phyloP scores from a whole-genome alignment of 2,329 filamentous ascomycete species.

The Sphaerulina vaccinii region DNA sequence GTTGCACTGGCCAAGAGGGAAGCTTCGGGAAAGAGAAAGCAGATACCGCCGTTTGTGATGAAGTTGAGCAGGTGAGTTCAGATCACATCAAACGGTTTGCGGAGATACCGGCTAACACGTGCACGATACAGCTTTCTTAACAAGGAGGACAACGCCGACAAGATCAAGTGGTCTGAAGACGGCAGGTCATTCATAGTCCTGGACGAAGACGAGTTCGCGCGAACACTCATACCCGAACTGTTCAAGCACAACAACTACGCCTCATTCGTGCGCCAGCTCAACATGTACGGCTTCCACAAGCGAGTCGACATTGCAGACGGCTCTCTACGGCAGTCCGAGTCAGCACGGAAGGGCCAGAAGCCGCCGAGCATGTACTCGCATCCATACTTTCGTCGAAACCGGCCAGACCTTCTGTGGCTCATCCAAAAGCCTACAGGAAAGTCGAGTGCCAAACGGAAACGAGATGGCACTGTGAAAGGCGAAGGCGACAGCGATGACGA shows the following conservation, averaged over 20 bases:
- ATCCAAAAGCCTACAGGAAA: conserved; percentile 92
- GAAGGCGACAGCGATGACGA: conserved; percentile 72
- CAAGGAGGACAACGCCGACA: conserved; percentile 77
- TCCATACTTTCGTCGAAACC: conserved; percentile 88
- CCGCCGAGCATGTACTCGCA: conserved; percentile 98
- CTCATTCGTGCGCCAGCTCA: conserved; percentile 70
- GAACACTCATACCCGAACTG: conserved; percentile 69
- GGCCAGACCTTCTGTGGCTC: conserved; percentile 89
- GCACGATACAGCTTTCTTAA: conserved; percentile 85
- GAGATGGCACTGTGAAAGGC: conserved; percentile 57
- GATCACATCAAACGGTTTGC: conserved; percentile 16
- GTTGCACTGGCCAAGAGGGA: conserved; percentile 82
- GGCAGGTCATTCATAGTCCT: conserved; percentile 95
- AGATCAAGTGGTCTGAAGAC: conserved; percentile 96
- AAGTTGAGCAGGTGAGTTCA: conserved; percentile 85
- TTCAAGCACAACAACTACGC: conserved; percentile 81
- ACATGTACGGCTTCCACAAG: conserved; percentile 58
- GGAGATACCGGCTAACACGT: conserved; percentile 26
- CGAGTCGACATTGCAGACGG: conserved; percentile 79
- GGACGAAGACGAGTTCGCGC: conserved; percentile 87
- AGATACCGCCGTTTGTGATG: conserved; percentile 96
- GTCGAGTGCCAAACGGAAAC: conserved; percentile 48
- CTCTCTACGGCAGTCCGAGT: conserved; percentile 94
- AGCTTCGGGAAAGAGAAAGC: conserved; percentile 84
- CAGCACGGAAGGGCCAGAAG: conserved; percentile 88